Base-by-base conservation (phyloP, 495 filamentous ascomycete genomes). In the Penicillium soppii region DNA sequence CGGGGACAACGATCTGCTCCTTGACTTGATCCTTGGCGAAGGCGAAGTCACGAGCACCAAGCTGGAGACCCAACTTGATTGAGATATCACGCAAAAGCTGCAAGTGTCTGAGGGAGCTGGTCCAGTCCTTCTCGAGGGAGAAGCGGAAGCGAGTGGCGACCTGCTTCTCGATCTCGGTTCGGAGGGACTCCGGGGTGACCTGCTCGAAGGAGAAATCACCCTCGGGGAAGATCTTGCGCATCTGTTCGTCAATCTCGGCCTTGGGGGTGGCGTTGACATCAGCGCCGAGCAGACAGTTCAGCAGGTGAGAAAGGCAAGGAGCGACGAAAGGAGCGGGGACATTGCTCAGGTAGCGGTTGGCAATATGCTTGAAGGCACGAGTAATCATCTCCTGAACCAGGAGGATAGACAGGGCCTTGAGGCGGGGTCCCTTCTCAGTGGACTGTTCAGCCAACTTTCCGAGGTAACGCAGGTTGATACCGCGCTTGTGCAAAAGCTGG, bases 401-500 rank as follows among this genome's bases (percentile, higher is more conserved):
- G 33, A 99, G 76, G 44, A 81, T 79, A 30, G 82, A 82, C 52
- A 99, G 76, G 44, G 90, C 89, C 38, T 85, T 75, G 13, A 97
- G 75, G 43, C 90, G 88, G 36, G 81, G 72, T 33, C 85, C 88
- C 61, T 82, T 77, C 54, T 82, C 73, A 50, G 82, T 79, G 52
- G 86, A 82, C 38, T 89, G 75, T 39, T 79, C 74, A 17, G 88
- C 88, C 57, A 97, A 63, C 64, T 82, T 87, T 42, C 95, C 95
- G 22, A 99, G 81, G 70, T 99, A 99, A 61, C 95, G 85, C 54
- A 96, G 81, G 75, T 97, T 99, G 73, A 99, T 89, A 68, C 95
- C 95, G 27, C 95, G 90, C 73, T 95, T 95, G 74, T 99, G 95
- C 74, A 99, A 81, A 35, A 96, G 81, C 55, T 85, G 82, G 53